Base-by-base conservation (phyloP, 345 rosid genomes). In the Aquilaria malaccensis region DNA sequence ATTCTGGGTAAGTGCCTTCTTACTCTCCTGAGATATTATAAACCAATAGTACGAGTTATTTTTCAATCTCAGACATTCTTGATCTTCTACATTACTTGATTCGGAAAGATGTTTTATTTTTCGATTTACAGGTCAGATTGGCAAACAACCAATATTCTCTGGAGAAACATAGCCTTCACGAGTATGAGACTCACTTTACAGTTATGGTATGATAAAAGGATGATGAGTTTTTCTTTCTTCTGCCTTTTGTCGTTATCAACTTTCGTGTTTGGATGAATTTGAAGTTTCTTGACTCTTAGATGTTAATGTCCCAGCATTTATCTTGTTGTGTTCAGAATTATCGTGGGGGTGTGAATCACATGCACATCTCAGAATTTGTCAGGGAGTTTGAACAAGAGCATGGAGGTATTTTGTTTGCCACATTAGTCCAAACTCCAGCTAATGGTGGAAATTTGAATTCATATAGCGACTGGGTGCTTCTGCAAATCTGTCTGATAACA, bases 171-270 rank as follows among this genome's bases (percentile, higher is more conserved):
- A 93, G 96, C 65, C 67, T 89, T 61, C 87, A 83, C 65, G 97
- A 89, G 74, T 93, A 87, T 11, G 98, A 93, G 74, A 93, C 98
- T 14, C 98, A 93, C 81, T 93, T 93, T 73, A 93, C 97, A 30
- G 98, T 93, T 41, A 93, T 93, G 98, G 98, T 93, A 84, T 45
- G 85, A 68, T 22, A 22, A 22, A 22, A 22, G 22, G 22, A 22
- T 33, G 45, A 52, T 14, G 63, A 55, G 33, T 57, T 31, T 30
- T 59, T 64, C 32, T 59, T 71, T 49, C 55, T 15, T 41, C 13
- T 32, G 11, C 56, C 55, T 13, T 47, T 43, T 37, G 43, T 37
- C 43, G 7, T 2, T 37, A 43, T 10, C 14, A 37, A 7, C 31
- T 51, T 47, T 4, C 30, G 48, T 6, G 49, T n/a, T 11, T 50